phyloP scores from a whole-genome alignment of 1,139 yeast species.

The Debaryomyces nepalensis region DNA sequence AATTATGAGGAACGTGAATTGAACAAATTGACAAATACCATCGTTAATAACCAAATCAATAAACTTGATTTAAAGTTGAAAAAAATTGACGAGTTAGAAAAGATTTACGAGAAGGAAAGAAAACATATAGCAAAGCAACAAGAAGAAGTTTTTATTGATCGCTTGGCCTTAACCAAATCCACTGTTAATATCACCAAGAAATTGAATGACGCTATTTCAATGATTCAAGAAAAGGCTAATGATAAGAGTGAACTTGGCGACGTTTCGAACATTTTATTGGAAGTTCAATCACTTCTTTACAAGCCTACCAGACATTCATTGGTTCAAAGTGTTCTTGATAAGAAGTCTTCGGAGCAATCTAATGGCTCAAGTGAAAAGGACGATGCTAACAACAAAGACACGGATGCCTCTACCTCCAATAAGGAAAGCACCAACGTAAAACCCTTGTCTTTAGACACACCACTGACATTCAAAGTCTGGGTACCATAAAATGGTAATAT shows the following conservation, averaged over 20 bases:
- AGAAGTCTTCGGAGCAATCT: conserved; percentile 18
- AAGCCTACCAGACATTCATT: conserved; percentile 52
- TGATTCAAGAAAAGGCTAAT: conserved; percentile 29
- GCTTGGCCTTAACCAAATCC: conserved; percentile 71
- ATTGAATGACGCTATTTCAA: conserved; percentile 47
- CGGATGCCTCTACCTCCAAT: conserved; percentile 15
- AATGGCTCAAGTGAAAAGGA: conserved; percentile 19
- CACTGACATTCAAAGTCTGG: conserved; percentile 90
- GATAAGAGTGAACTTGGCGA: conserved; percentile 16
- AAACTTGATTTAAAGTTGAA: conserved; percentile 78
- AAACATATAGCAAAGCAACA: conserved; percentile 75
- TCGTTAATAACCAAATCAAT: conserved; percentile 72
- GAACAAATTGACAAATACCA: conserved; percentile 58
- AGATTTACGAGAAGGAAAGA: conserved; percentile 77
- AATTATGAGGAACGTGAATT: conserved; percentile 82
- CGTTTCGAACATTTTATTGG: conserved; percentile 40
- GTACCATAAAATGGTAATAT: conserved; percentile 42
- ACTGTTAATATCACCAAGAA: conserved; percentile 57
- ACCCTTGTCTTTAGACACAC: conserved; percentile 81
- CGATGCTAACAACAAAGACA: conserved; percentile 12
- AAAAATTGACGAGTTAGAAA: conserved; percentile 74
- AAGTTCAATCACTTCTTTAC: conserved; percentile 53
- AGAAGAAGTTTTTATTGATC: conserved; percentile 78
- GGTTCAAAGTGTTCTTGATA: conserved; percentile 20
- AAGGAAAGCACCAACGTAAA: conserved; percentile 47